Evolutionary conservation across 129 eudicot species (phyloP).

Genomic region (Tagetes patula): DNA sequence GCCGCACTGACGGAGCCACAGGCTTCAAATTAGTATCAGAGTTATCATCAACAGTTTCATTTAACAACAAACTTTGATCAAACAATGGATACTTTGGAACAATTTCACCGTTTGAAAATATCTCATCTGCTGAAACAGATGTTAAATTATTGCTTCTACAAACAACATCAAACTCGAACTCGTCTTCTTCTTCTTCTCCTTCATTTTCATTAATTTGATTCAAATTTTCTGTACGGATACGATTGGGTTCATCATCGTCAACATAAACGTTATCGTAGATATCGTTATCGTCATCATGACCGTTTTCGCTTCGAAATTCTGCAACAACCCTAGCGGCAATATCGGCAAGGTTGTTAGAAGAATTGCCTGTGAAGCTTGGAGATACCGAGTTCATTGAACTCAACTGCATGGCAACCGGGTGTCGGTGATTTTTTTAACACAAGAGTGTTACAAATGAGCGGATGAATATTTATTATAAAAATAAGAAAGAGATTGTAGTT

Average conservation of each 20-base stretch:
- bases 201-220: conserved; percentile 19
- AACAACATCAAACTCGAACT: conserved; percentile 59
- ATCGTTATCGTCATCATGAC: not conserved
- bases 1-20: conserved; percentile 28
- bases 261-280: not conserved
- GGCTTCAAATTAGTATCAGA: conserved; percentile 17
- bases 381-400: conserved; percentile 31
- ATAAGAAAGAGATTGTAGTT: not conserved
- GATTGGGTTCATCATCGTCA: conserved; percentile 21
- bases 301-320: conserved; percentile 40
- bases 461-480: no score
- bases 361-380: conserved; percentile 62
- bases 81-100: conserved; percentile 62
- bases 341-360: conserved; percentile 44
- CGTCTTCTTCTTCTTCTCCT: conserved; percentile 38
- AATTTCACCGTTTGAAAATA: conserved; percentile 67
- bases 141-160: conserved; percentile 26
- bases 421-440: not conserved
- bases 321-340: conserved; percentile 68
- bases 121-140: conserved; percentile 60
- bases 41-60: not conserved
- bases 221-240: not conserved
- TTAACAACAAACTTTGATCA: conserved; percentile 43
- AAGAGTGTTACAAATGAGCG: no score
- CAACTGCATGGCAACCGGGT: conserved; percentile 41